These are phyloP conservation scores for Diaporthe sp. DNA, from an alignment of 2,329 filamentous ascomycete species.

Conservation along the genomic window DNA sequence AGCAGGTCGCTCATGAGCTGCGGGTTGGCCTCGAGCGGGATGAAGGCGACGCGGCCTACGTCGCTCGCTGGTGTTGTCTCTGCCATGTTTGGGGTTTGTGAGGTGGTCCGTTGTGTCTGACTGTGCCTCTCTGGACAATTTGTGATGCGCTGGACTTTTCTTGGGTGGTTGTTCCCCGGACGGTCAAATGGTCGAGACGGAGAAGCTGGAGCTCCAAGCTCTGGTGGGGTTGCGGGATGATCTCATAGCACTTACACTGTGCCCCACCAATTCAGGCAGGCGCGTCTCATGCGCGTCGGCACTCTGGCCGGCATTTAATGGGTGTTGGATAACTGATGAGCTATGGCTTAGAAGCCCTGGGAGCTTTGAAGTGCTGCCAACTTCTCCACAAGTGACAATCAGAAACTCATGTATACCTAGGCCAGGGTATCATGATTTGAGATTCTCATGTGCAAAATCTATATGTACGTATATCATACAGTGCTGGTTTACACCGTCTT, in stretches of 20 bases:
- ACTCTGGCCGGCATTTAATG: neutral
- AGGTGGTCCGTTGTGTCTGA: neutral
- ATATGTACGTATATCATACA: neutral
- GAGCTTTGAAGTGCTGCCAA: neutral
- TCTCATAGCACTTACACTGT: constrained; percentile 30
- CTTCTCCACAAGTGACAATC: neutral
- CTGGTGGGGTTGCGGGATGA: constrained; percentile 27
- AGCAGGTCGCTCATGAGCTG: constrained; percentile 87
- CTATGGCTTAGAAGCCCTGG: neutral
- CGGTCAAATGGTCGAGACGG: neutral
- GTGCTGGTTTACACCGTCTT: neutral
- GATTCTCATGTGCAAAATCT: neutral
- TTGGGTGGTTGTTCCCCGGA: neutral
- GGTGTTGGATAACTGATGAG: neutral
- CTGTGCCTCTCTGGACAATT: neutral
- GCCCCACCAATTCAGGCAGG: constrained; percentile 29
- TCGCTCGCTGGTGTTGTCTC: constrained; percentile 48
- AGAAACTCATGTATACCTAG: neutral
- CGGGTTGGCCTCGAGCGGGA: constrained; percentile 80
- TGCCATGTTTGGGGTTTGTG: neutral
- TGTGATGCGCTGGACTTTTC: neutral
- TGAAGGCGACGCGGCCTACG: constrained; percentile 53
- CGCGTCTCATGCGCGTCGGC: constrained; percentile 28
- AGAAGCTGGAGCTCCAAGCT: neutral
- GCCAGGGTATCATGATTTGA: neutral